These are phyloP conservation scores for Syncephalis plumigaleata DNA, from an alignment of 371 early-diverging fungal genomes.

Conservation along the genomic window DNA sequence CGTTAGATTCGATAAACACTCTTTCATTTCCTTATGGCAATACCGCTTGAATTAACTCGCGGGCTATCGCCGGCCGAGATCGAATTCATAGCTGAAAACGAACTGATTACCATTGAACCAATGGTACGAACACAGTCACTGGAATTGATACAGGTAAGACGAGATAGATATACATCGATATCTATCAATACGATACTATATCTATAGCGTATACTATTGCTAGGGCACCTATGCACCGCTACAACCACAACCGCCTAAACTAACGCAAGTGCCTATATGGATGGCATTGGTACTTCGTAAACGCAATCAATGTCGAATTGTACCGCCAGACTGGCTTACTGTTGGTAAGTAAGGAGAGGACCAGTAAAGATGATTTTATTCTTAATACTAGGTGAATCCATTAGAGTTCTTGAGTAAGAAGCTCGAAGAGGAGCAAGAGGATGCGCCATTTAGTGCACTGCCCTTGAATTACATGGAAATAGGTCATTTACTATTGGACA, in stretches of 20 bases:
- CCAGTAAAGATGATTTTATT: too few relatives aligned
- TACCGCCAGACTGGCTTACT: constrained; percentile 71
- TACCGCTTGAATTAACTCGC: constrained; percentile 28
- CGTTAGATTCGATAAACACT: too few relatives aligned
- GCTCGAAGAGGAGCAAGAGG: constrained; percentile 34
- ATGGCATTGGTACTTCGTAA: constrained; percentile 68
- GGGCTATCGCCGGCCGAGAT: constrained; percentile 65
- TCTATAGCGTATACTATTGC: background rate
- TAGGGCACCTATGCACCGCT: constrained; percentile 59
- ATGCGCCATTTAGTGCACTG: constrained; percentile 43
- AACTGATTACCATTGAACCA: constrained; percentile 50
- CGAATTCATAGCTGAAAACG: constrained; percentile 69
- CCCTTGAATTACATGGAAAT: constrained; percentile 74
- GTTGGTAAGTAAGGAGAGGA: constrained; percentile 29
- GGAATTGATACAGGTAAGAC: constrained; percentile 48
- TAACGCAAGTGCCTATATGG: constrained; percentile 67
- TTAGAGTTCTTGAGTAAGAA: constrained; percentile 30
- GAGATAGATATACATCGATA: too few relatives aligned
- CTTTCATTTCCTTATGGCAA: constrained; percentile 39
- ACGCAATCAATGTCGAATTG: constrained; percentile 60
- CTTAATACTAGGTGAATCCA: background rate
- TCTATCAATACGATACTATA: background rate
- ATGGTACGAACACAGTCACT: constrained; percentile 34
- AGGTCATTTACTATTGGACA: constrained; percentile 49
- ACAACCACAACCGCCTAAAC: constrained; percentile 36